Evolutionary conservation across 2,329 filamentous ascomycete genomes (phyloP).

Genomic region (Talaromyces sp.): DNA sequence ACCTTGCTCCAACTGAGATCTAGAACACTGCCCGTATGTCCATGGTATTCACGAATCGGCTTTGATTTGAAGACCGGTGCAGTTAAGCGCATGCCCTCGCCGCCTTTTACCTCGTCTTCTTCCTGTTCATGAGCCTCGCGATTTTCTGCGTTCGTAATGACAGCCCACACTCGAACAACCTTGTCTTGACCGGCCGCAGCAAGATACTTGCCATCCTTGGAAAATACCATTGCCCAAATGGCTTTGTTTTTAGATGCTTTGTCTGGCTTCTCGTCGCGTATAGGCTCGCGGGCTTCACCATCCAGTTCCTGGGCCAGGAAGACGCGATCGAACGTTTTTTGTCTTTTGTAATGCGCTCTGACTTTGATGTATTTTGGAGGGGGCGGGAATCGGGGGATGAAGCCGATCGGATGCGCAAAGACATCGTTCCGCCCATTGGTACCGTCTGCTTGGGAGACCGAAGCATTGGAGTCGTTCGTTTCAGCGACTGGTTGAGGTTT

Average conservation of each 20-base stretch:
- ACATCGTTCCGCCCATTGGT: conserved; percentile 62
- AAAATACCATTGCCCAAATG: conserved; percentile 91
- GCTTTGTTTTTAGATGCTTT: conserved; percentile 51
- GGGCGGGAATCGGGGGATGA: conserved; percentile 80
- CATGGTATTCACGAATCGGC: conserved; percentile 73
- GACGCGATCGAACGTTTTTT: conserved; percentile 75
- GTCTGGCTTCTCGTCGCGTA: conserved; percentile 28
- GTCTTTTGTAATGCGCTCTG: conserved; percentile 73
- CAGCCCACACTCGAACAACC: conserved; percentile 81
- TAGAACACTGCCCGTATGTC: conserved; percentile 80
- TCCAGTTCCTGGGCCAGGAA: conserved; percentile 91
- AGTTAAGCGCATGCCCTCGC: conserved; percentile 63
- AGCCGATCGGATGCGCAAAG: conserved; percentile 76
- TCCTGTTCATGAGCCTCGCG: conserved; percentile 70
- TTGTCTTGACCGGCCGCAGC: conserved; percentile 90
- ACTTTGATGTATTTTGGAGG: conserved; percentile 90
- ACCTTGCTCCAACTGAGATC: conserved; percentile 95
- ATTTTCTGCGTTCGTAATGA: conserved; percentile 79
- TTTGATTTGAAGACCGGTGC: conserved; percentile 85
- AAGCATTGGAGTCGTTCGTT: conserved; percentile 55
- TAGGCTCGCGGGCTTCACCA: conserved; percentile 48
- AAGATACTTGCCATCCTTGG: conserved; percentile 83
- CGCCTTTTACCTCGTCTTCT: conserved; percentile 51
- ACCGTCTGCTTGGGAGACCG: conserved; percentile 66
- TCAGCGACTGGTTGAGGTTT: conserved; percentile 55